Evolutionary conservation across 2,329 filamentous ascomycete genomes (phyloP).

Genomic region (Cladorrhinum sp.): DNA sequence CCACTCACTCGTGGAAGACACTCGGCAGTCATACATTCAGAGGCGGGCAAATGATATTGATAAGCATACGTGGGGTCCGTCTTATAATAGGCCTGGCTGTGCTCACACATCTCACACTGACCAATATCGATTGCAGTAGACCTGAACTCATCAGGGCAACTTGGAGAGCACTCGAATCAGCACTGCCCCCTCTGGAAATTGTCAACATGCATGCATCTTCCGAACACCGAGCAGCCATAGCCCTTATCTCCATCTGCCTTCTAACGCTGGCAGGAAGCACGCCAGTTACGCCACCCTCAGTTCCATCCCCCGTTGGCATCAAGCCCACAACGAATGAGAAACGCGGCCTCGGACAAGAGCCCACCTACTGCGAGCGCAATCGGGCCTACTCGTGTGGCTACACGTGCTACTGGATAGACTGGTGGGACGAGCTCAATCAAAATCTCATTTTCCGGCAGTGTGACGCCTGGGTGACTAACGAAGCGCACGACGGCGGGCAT

Average conservation of each 20-base stretch:
- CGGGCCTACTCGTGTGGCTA: neutral
- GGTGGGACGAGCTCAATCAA: neutral
- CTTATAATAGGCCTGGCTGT: neutral
- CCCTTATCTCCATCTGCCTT: neutral
- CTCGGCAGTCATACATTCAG: neutral
- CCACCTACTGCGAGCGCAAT: neutral
- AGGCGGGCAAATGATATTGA: neutral
- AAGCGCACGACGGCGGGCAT: too few relatives aligned
- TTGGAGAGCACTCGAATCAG: neutral
- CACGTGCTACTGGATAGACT: neutral
- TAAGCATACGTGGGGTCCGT: neutral
- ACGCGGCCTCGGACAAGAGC: neutral
- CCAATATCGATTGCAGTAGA: neutral
- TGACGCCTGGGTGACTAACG: neutral
- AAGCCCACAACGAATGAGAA: neutral
- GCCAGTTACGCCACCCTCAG: neutral
- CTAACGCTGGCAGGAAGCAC: neutral
- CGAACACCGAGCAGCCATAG: neutral
- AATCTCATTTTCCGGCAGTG: neutral
- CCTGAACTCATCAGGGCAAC: neutral
- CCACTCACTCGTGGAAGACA: neutral
- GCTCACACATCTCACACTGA: neutral
- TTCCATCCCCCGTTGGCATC: neutral
- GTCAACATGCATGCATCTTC: neutral
- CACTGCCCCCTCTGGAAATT: neutral